Conservation (phyloP, 2,329 filamentous ascomycete species). For the Fusarium camptoceras region DNA sequence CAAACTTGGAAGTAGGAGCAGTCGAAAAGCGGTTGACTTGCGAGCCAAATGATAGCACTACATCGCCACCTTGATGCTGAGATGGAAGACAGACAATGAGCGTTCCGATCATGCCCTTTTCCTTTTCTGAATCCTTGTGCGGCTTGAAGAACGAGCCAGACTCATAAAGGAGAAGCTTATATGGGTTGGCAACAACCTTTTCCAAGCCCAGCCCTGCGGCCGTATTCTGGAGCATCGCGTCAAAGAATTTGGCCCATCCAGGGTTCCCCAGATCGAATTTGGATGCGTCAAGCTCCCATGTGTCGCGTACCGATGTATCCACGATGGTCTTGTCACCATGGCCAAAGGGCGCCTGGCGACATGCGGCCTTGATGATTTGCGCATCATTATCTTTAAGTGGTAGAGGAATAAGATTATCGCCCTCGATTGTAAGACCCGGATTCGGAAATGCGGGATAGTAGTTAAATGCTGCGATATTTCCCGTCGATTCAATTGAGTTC, state of each 20-base stretch:
- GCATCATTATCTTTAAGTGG: constrained; percentile 11
- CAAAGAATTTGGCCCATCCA: background rate
- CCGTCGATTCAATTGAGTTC: constrained; percentile 7
- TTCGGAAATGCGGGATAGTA: constrained; percentile 12
- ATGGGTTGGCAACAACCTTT: constrained; percentile 1
- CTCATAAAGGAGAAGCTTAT: constrained; percentile 29
- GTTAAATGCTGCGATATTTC: constrained; percentile 13
- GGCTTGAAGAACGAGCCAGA: constrained; percentile 29
- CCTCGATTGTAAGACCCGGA: constrained; percentile 13
- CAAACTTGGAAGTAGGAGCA: constrained; percentile 22
- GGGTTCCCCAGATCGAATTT: constrained; percentile 18
- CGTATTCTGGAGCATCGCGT: background rate
- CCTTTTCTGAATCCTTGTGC: constrained; percentile 17
- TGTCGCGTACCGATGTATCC: constrained; percentile 14
- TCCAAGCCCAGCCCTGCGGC: constrained; percentile 6
- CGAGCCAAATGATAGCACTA: constrained; percentile 12
- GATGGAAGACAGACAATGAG: constrained; percentile 25
- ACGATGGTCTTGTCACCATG: constrained; percentile 17
- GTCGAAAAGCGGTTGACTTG: constrained; percentile 1
- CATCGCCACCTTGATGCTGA: constrained; percentile 22
- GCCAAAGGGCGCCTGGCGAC: constrained; percentile 20
- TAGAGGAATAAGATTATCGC: background rate
- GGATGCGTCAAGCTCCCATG: constrained; percentile 24
- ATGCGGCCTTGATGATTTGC: constrained; percentile 11
- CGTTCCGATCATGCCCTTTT: constrained; percentile 17